Evolutionary conservation across 352 stramenopile genomes (phyloP).

Genomic region (Pythium brachiatum): DNA sequence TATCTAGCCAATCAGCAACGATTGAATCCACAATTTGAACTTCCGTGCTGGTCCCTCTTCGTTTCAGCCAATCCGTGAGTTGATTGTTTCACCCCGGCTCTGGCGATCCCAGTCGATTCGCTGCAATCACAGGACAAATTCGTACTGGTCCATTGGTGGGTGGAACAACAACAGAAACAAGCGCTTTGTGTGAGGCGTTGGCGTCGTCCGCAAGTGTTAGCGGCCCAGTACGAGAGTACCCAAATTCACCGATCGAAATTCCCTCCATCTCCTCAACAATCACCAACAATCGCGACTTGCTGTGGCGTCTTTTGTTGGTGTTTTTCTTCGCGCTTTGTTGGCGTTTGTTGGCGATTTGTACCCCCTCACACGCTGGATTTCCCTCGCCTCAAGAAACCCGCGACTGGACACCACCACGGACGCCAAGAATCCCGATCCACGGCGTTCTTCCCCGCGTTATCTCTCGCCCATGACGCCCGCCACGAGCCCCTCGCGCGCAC

Average conservation of each 20-base stretch:
- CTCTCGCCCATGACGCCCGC: conserved; percentile 3
- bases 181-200: no score
- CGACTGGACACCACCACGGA: neutral
- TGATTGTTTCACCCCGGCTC: conserved; percentile 3
- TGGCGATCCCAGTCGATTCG: neutral
- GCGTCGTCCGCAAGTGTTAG: conserved; percentile 9
- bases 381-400: neutral
- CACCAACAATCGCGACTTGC: conserved; percentile 1
- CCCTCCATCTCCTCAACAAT: neutral
- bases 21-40: conserved; percentile 15
- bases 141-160: conserved; percentile 1
- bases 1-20: conserved; percentile 14
- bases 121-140: neutral
- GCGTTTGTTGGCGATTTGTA: conserved; percentile 7
- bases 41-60: conserved; percentile 1
- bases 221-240: conserved; percentile 36
- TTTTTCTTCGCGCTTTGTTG: conserved; percentile 2
- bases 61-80: neutral
- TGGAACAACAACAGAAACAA: neutral
- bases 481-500: neutral
- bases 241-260: conserved; percentile 2
- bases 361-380: neutral
- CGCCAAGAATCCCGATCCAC: neutral
- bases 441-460: neutral
- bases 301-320: neutral